Evolutionary conservation across 169 alveolate species (phyloP), one percentile per base, ranked within the genome.

Genomic region (Plasmodium reichenowi): DNA sequence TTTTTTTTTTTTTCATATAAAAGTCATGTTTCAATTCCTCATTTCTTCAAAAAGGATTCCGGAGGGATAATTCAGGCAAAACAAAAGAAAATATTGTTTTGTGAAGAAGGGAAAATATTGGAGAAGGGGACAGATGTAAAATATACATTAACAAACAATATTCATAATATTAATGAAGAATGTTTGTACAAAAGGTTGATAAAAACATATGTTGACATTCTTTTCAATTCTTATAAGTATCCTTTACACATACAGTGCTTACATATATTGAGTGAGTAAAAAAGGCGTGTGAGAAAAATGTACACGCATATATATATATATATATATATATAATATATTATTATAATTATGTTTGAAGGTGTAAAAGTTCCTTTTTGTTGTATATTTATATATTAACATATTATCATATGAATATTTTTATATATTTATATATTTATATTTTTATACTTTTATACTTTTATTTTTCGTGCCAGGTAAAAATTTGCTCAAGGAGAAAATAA

Each of bases 191-290:
- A 76, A 7, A 76, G 75, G 47, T 75, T 76, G 38, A 76, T 76
- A 24, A 63, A n/a, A 68, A 64, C 48, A 63, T 76, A 76, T 70
- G 76, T 76, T 17, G 88, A 76, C n/a, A 50, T 76, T 58, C 45
- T 76, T 63, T 76, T 76, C 5, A 62, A 76, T 17, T 76, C 2
- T 22, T 15, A n/a, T 10, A 76, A 47, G 66, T 76, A 76, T 43
- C 88, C 88, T 7, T 13, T 58, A 17, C 88, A 76, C 48, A 70
- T 76, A 29, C 88, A 76, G 58, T 60, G 62, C 12, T 76, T 76
- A 54, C 88, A 76, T 59, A 76, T 76, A 47, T 29, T 76, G 29
- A 15, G 88, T 76, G 48, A 47, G 67, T 29, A 29, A 47, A 62
- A 74, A 9, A 63, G 29, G 24, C 0, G 29, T 24, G 29, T 24